Evolutionary conservation across 2,329 filamentous ascomycete genomes (phyloP).

Genomic region (Didymella lethalis): DNA sequence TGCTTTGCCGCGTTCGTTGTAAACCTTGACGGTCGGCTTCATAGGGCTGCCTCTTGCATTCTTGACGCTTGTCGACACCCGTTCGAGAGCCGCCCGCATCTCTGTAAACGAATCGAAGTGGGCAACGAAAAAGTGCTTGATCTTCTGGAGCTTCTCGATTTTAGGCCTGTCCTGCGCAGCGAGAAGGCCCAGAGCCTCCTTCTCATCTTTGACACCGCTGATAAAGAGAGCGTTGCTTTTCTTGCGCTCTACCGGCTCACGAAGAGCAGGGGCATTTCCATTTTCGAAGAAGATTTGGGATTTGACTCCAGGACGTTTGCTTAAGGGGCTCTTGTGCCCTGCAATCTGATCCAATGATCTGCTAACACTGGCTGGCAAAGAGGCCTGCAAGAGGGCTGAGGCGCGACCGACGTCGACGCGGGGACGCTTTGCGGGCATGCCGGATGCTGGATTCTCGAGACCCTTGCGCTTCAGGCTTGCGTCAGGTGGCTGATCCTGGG

Average conservation of each 20-base stretch:
- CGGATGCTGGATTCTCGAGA: background rate
- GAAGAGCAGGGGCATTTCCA: conserved; percentile 11
- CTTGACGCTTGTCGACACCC: conserved; percentile 78
- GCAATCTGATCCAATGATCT: background rate
- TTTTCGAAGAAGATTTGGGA: too few species aligned
- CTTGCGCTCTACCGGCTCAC: conserved; percentile 62
- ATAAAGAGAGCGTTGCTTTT: conserved; percentile 89
- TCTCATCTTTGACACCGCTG: conserved; percentile 82
- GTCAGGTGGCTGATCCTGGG: background rate
- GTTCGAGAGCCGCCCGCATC: conserved; percentile 78
- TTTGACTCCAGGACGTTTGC: background rate
- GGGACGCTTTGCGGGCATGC: conserved; percentile 20
- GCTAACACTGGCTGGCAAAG: background rate
- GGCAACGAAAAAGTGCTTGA: conserved; percentile 82
- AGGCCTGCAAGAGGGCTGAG: conserved; percentile 18
- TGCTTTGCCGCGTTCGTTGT: conserved; percentile 66
- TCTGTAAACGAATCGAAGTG: conserved; percentile 83
- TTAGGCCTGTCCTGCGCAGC: conserved; percentile 82
- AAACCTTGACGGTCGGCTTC: conserved; percentile 83
- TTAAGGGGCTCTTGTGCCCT: background rate
- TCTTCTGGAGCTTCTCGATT: conserved; percentile 73
- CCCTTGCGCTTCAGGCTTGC: conserved; percentile 5
- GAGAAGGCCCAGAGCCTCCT: conserved; percentile 83
- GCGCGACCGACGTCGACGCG: conserved; percentile 21
- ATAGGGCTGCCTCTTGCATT: conserved; percentile 75